Evolutionary conservation across 768 basidiomycete genomes (phyloP), one percentile per base, ranked within the genome.

Genomic region (Tulasnella sp.): DNA sequence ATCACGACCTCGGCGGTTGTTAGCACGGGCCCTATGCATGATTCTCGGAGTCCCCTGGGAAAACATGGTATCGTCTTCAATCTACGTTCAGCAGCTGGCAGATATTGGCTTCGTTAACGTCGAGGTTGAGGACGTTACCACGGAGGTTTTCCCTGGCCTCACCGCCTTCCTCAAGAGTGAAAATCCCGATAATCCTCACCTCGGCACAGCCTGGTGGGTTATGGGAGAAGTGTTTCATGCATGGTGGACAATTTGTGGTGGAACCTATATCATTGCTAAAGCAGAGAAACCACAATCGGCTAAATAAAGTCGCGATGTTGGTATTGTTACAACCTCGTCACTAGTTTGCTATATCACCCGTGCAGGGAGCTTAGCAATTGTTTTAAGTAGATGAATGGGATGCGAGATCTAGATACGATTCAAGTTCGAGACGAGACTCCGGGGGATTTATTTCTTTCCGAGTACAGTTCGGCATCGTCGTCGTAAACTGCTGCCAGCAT

Each of bases 71-170:
- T 86, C 88, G 0, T 81, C 79, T 38, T 81, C 83, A 29, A 83
- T 84, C 34, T 91, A 91, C 80, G 79, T 84, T 7, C 78, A 79
- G 11, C 80, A 83, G 67, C 82, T 91, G 85, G 77, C 82, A 42
- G 77, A 82, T 17, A 83, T 89, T 73, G 90, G 91, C 7, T 91
- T 85, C 79, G 81, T 80, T 5, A 86, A 89, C 77, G 83, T 90
- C 9, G 75, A 81, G n/a, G 37, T 90, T 40, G 87, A 89, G 78
- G 89, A 91, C 79, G 85, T 91, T 19, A 87, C 86, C 17, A 74
- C 81, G 25, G 83, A 88, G 49, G 90, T 91, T 31, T 90, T 90
- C 80, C 89, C 89, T 38, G 85, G 85, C 0, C 89, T 91, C 80
- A 80, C 84, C 4, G 39, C 54, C 17, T 91, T 90, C 79, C 79